Base-by-base conservation (phyloP, 306 rosid genomes). In the Morella rubra region DNA sequence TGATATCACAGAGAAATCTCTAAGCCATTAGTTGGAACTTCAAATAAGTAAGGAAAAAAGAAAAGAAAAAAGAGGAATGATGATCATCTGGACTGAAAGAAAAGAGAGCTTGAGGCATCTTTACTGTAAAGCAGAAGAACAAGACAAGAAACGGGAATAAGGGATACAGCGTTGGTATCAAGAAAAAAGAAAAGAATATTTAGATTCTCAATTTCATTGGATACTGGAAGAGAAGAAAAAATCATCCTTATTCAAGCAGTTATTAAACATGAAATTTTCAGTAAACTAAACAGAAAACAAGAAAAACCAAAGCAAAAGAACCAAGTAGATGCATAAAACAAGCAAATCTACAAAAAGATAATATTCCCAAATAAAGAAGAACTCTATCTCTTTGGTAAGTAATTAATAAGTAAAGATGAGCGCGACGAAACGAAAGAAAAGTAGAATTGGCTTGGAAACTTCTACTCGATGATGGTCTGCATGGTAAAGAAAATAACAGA, bases 1-100 rank as follows among this genome's bases (percentile, higher is more conserved):
- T 93, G 68, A 1, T 20, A 56, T 62, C n/a, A 65, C 3, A 65
- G 27, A 65, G 10, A 41, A 65, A 12, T 11, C 15, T 59, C 4
- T 58, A 3, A 22, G 65, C 8, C 44, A 64, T 3, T 37, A 13
- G 27, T 59, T 8, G 61, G 54, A 44, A 50, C 4, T 7, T 32
- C 3, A 53, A 0, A 8, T 27, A 2, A 40, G n/a, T 41, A 49
- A 62, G 3, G 15, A 27, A 27, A 12, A 20, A 58, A 4, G 6
- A 52, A 41, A 6, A 22, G 7, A 75, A 75, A 42, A 41, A 16
- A 77, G 58, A n/a, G 8, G 55, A 6, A 0, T 1, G 11, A 37
- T 44, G 4, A 68, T 41, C 41, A 41, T 18, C 6, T 8, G 13
- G 47, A 15, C 19, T 20, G 45, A 65, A 27, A 60, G 16, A 22